phyloP scores from a whole-genome alignment of 371 early-diverging fungal species.

The Mucor mucedo region DNA sequence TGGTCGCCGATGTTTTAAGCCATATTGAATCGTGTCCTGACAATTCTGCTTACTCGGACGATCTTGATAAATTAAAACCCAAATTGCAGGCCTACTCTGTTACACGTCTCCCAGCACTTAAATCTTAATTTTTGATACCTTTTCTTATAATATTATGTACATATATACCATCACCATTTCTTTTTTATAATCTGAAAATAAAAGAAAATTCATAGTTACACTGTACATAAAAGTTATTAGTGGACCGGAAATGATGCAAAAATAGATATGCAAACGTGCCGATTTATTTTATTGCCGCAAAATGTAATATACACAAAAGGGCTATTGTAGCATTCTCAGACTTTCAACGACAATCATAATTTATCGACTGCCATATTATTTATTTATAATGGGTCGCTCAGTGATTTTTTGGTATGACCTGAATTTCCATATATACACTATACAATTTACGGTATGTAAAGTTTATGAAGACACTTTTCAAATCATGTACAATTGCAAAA shows the following conservation, averaged over 20 bases:
- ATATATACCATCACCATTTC: background rate
- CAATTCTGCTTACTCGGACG: constrained; percentile 28
- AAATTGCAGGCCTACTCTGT: constrained; percentile 22
- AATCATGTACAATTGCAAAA: background rate
- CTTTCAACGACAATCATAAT: background rate
- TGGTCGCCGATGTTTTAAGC: constrained; percentile 31
- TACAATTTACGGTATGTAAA: background rate
- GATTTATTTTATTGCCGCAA: background rate
- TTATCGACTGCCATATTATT: background rate
- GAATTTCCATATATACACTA: no score
- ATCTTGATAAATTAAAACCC: constrained; percentile 28
- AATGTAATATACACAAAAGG: background rate
- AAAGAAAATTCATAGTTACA: background rate
- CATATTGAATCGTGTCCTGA: constrained; percentile 37
- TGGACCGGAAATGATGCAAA: background rate
- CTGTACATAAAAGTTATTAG: background rate
- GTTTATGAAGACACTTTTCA: background rate
- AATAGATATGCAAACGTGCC: background rate
- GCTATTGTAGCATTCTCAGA: background rate
- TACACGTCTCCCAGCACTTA: background rate
- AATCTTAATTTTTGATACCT: background rate
- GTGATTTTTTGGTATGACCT: no score
- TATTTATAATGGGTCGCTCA: background rate
- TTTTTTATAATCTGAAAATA: background rate
- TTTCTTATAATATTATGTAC: background rate